Conservation (phyloP, 1,284 basidiomycete genomes). For the Papiliotrema fonsecae region DNA sequence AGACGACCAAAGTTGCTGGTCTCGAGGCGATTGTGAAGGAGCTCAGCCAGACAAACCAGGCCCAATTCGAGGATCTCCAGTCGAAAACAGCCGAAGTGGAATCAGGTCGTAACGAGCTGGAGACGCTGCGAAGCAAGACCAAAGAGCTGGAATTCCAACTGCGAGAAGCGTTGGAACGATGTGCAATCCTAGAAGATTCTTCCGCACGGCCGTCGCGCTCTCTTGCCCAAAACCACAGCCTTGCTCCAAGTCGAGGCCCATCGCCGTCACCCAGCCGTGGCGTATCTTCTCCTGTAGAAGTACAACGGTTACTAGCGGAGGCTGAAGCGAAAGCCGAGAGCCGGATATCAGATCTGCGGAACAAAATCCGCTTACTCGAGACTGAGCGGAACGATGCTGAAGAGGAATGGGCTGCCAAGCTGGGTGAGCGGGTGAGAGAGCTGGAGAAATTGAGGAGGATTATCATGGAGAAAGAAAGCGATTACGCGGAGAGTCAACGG, state of each 20-base stretch:
- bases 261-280: background rate
- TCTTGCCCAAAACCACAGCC: background rate
- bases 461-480: slow-evolving; percentile 54
- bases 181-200: slow-evolving; percentile 58
- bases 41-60: slow-evolving; percentile 65
- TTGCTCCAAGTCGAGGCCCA: background rate
- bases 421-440: slow-evolving; percentile 57
- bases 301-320: slow-evolving; percentile 69
- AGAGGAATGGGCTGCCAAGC: slow-evolving; percentile 71
- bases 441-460: slow-evolving; percentile 64
- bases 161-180: slow-evolving; percentile 67
- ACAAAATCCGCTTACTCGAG: slow-evolving; percentile 43
- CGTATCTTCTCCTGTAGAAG: slow-evolving; percentile 54
- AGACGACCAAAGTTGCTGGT: slow-evolving; percentile 60
- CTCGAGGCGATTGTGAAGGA: slow-evolving; percentile 66
- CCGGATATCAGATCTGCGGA: slow-evolving; percentile 64
- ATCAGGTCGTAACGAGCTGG: slow-evolving; percentile 66
- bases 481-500: slow-evolving; percentile 54
- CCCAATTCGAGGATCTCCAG: slow-evolving; percentile 77
- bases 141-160: slow-evolving; percentile 81
- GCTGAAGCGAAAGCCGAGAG: slow-evolving; percentile 71
- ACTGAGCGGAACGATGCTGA: slow-evolving; percentile 55
- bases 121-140: slow-evolving; percentile 67
- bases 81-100: slow-evolving; percentile 81
- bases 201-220: background rate